Conservation (phyloP, 306 rosid genomes). For the Sindora glabra region DNA sequence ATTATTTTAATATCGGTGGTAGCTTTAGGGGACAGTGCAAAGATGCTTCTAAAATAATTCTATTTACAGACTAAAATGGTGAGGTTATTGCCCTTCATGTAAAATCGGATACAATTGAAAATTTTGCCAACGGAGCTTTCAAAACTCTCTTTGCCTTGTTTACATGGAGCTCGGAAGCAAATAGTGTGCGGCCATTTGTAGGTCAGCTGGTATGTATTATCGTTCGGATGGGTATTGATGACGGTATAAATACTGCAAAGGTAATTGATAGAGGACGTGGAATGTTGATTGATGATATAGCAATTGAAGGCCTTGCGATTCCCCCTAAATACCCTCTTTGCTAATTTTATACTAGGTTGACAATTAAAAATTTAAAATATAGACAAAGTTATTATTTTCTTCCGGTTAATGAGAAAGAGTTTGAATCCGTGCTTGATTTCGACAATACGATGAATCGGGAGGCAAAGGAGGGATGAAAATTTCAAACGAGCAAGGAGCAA, state of each 20-base stretch:
- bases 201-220: constrained; percentile 58
- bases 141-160: constrained; percentile 53
- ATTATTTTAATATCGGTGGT: constrained; percentile 30
- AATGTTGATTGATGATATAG: constrained; percentile 49
- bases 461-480: too few relatives aligned
- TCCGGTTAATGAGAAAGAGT: too few relatives aligned
- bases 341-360: too few relatives aligned
- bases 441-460: too few relatives aligned
- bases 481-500: too few relatives aligned
- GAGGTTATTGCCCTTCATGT: constrained; percentile 31
- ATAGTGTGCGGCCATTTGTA: constrained; percentile 51
- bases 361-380: too few relatives aligned
- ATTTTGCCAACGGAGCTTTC: constrained; percentile 50
- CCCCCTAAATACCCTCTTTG: too few relatives aligned
- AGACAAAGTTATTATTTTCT: too few relatives aligned
- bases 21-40: constrained; percentile 45
- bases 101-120: constrained; percentile 34
- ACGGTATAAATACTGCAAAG: constrained; percentile 56
- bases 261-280: constrained; percentile 64
- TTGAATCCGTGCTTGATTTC: too few relatives aligned
- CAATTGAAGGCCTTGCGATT: constrained; percentile 61
- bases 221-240: constrained; percentile 62
- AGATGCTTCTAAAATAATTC: constrained; percentile 59
- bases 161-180: constrained; percentile 39
- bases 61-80: constrained; percentile 39